Base-by-base conservation (phyloP, 345 rosid genomes). In the Sisymbrium altissimum region DNA sequence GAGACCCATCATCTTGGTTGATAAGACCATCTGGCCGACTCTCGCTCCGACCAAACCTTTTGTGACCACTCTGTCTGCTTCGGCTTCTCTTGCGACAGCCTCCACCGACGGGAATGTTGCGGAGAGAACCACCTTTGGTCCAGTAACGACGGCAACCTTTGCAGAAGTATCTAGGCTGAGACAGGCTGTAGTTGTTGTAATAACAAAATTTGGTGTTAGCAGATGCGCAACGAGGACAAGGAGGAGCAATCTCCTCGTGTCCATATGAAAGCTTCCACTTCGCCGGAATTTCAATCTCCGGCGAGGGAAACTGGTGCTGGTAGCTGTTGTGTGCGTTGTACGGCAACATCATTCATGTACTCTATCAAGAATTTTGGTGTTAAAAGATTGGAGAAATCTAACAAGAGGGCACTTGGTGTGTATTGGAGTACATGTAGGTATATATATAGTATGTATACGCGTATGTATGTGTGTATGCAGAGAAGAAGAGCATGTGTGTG, bases 181-280 rank as follows among this genome's bases (percentile, higher is more conserved):
- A 85, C 81, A 92, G 73, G 84, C 98, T 92, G 38, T 92, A 92
- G 86, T 90, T 90, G 70, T 93, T 93, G 88, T 88, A 93, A 75
- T 93, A 90, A 76, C 97, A 93, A 75, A 90, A 93, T 70, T 90
- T 93, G 66, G 98, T 93, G 83, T 90, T 85, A 36, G 96, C 13
- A 25, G 98, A 93, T 17, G 93, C 86, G 55, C 98, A 93, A 1
- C 98, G 93, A 15, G 98, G 98, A 67, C 98, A 93, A 41, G 81
- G 79, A 2, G 96, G 97, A 17, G 88, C 93, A 30, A 73, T 67
- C 55, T 63, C 30, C 54, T 89, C 87, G 10, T 89, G 84, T 7
- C 41, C 72, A n/a, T 78, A 71, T 21, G 85, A 12, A 52, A 70
- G 72, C 66, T 57, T 77, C 76, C 80, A 77, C 10, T 77, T 77